These are phyloP conservation scores for Perilla frutescens DNA, from an alignment of 257 asterid species.

Conservation along the genomic window DNA sequence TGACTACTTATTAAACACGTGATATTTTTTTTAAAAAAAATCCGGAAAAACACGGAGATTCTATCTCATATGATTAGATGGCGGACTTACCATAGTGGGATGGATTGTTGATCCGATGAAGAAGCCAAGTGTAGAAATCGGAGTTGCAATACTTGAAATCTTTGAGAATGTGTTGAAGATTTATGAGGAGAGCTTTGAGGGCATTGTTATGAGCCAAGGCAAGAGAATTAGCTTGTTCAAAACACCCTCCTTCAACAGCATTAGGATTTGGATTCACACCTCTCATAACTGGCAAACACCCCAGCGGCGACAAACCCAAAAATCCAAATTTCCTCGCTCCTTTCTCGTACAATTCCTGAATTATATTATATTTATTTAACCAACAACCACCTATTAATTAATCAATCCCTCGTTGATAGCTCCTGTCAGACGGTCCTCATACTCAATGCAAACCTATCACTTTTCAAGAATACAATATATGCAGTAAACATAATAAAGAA, in stretches of 20 bases:
- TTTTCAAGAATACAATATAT: no score
- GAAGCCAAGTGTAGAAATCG: slow-evolving; percentile 59
- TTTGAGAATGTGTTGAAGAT: slow-evolving; percentile 40
- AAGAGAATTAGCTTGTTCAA: slow-evolving; percentile 55
- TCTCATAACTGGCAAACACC: slow-evolving; percentile 62
- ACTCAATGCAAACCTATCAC: no score
- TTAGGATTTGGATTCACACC: slow-evolving; percentile 41
- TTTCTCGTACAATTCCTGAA: slow-evolving; percentile 51
- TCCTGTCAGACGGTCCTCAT: no score
- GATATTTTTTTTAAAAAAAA: no score
- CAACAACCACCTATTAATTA: no score
- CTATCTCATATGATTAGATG: no score
- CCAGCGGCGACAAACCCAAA: slow-evolving; percentile 52
- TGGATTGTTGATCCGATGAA: slow-evolving; percentile 49
- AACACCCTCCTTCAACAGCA: slow-evolving; percentile 50
- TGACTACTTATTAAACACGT: no score
- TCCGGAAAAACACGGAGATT: no score
- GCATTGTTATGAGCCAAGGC: slow-evolving; percentile 63
- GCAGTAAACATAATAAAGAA: no score
- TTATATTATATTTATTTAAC: no score
- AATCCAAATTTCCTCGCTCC: slow-evolving; percentile 63
- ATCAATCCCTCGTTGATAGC: no score
- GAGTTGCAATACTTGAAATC: slow-evolving; percentile 58
- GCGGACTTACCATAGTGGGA: slow-evolving; percentile 43
- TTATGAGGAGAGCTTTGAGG: slow-evolving; percentile 38